phyloP scores from a whole-genome alignment of 208 protist species.

The Borovskyia barvae region DNA sequence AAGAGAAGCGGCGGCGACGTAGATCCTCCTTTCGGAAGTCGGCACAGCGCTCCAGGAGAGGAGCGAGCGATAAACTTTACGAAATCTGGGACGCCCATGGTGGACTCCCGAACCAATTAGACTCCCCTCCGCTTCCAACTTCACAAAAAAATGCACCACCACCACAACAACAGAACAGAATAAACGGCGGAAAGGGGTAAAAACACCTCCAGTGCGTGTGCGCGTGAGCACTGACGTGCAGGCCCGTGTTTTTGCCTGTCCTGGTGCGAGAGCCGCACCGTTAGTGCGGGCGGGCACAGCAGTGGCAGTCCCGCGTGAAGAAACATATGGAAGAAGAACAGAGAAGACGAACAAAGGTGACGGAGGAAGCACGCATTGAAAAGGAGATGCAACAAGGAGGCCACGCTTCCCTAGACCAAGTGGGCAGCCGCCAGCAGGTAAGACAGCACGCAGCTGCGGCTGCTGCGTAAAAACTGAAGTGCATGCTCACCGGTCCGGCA shows the following conservation, averaged over 20 bases:
- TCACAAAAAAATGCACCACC: not conserved
- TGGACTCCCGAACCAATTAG: too few relatives aligned
- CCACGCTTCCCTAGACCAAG: too few relatives aligned
- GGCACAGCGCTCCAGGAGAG: conserved; percentile 60
- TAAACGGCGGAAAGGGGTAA: not conserved
- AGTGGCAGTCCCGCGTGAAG: too few relatives aligned
- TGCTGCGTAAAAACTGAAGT: too few relatives aligned
- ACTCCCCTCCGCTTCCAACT: too few relatives aligned
- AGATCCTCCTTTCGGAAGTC: conserved; percentile 34
- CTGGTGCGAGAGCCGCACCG: not conserved
- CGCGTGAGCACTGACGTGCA: not conserved
- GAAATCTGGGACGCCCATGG: conserved; percentile 83
- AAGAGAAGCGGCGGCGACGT: conserved; percentile 33
- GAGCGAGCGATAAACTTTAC: conserved; percentile 76
- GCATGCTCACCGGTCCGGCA: too few relatives aligned
- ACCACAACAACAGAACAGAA: not conserved
- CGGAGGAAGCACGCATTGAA: not conserved
- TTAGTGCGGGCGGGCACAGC: too few relatives aligned
- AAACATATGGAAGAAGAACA: not conserved
- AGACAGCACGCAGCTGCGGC: too few relatives aligned
- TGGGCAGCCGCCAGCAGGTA: too few relatives aligned
- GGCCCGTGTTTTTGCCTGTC: not conserved
- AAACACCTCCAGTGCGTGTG: not conserved
- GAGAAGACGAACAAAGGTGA: conserved; percentile 13
- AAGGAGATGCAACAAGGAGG: too few relatives aligned